These are phyloP conservation scores for Peribolospora kevripleyi DNA, from an alignment of 768 basidiomycete genomes.

Conservation along the genomic window DNA sequence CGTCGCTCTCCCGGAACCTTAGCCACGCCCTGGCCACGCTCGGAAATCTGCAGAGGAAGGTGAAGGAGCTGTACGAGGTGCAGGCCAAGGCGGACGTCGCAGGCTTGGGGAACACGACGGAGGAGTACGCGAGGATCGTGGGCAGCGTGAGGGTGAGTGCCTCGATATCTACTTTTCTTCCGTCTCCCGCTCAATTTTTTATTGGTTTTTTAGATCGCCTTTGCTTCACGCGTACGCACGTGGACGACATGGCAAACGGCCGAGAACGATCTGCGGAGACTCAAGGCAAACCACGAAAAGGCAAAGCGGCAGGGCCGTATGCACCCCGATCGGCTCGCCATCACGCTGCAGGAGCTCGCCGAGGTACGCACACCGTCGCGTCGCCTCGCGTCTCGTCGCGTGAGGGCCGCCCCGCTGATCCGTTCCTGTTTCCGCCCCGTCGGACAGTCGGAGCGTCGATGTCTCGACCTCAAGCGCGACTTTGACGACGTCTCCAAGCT, in stretches of 20 bases:
- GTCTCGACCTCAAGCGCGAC: constrained; percentile 58
- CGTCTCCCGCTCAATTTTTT: background rate
- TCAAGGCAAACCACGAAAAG: constrained; percentile 55
- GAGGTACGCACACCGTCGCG: constrained; percentile 31
- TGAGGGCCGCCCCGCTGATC: background rate
- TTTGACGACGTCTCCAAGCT: constrained; percentile 71
- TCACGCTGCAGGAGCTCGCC: constrained; percentile 51
- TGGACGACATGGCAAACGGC: constrained; percentile 58
- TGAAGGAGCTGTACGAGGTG: constrained; percentile 43
- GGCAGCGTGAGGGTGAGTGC: constrained; percentile 52
- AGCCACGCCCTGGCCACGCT: constrained; percentile 43
- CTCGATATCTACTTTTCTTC: background rate
- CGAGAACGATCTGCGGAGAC: constrained; percentile 47
- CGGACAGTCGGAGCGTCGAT: constrained; percentile 53
- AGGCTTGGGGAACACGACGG: constrained; percentile 53
- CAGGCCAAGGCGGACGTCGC: constrained; percentile 65
- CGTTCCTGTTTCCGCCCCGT: background rate
- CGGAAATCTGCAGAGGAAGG: constrained; percentile 46
- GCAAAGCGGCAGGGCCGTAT: constrained; percentile 51
- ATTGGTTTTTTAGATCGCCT: constrained; percentile 39
- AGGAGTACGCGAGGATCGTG: constrained; percentile 82
- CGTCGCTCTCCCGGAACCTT: constrained; percentile 28
- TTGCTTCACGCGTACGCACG: constrained; percentile 59
- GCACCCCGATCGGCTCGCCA: constrained; percentile 41
- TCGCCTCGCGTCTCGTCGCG: too few species aligned